Conservation (phyloP, 2,329 filamentous ascomycete species). For the Diaporthe citri region DNA sequence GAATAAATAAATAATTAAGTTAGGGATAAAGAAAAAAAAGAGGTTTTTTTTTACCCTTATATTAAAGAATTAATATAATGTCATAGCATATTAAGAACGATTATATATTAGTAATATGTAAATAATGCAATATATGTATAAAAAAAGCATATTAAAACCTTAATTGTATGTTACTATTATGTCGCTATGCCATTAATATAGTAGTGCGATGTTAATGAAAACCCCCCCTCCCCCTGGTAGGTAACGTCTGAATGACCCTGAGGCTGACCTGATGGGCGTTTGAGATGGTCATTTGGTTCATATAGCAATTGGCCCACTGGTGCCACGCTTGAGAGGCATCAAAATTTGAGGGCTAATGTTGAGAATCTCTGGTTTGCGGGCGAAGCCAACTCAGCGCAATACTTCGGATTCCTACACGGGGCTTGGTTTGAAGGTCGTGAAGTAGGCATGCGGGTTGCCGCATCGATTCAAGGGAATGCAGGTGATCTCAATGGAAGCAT, state of each 20-base stretch:
- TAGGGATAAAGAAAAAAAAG: no score
- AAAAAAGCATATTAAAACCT: no score
- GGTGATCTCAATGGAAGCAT: not conserved
- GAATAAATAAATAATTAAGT: no score
- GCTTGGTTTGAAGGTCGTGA: constrained; percentile 4
- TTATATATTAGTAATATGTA: no score
- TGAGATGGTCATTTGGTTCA: constrained; percentile 7
- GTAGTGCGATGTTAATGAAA: no score
- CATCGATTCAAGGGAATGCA: not conserved
- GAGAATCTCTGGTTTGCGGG: constrained; percentile 1
- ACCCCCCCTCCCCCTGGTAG: no score
- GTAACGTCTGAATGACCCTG: not conserved
- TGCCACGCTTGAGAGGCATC: not conserved
- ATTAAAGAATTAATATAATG: no score
- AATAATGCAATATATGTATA: no score
- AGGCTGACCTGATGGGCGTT: not conserved
- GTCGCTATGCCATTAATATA: no score
- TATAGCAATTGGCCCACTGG: not conserved
- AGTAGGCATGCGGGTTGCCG: not conserved
- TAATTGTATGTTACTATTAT: no score
- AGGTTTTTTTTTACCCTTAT: no score
- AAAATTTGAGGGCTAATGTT: not conserved
- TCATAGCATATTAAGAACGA: no score
- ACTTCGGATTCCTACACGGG: not conserved
- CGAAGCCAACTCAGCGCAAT: not conserved